Percentiles rank a stretch among this genome's conserved stretches.
Conservation (phyloP, 768 basidiomycete genomes). For the Lepiota venenata region DNA sequence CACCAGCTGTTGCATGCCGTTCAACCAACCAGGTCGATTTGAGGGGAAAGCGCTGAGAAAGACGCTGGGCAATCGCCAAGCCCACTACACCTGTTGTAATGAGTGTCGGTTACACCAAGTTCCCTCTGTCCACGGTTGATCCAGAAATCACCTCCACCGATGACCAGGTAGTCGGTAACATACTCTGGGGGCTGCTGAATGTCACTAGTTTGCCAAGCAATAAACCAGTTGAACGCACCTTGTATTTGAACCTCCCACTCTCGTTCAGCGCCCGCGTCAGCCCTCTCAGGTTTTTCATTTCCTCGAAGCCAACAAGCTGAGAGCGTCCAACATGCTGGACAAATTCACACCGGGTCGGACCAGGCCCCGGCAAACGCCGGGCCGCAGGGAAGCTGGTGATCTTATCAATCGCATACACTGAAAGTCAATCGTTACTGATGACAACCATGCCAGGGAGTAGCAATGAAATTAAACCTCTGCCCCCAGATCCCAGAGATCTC, state of each 20-base stretch:
- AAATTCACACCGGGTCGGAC: neutral
- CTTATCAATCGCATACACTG: neutral
- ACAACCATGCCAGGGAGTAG: neutral
- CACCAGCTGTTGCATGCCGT: conserved; percentile 67
- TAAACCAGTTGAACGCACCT: conserved; percentile 35
- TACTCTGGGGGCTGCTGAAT: conserved; percentile 55
- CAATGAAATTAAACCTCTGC: neutral
- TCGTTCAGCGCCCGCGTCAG: conserved; percentile 61
- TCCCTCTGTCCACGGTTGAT: no score
- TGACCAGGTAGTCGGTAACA: conserved; percentile 77
- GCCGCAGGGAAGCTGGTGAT: neutral
- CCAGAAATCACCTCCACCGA: conserved; percentile 71
- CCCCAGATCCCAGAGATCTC: conserved; percentile 25
- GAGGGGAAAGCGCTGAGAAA: conserved; percentile 59
- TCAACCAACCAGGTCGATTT: conserved; percentile 83
- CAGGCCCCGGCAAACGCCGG: neutral
- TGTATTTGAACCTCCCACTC: conserved; percentile 55
- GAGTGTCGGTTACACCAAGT: neutral
- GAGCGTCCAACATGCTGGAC: no score
- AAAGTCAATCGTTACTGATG: neutral
- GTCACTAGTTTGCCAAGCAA: neutral
- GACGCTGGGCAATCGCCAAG: conserved; percentile 76
- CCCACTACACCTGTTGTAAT: conserved; percentile 69
- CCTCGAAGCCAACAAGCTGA: neutral
- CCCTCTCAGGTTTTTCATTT: conserved; percentile 40